Evolutionary conservation across 345 rosid species (phyloP), one percentile per base, ranked within the genome.

Genomic region (Heritiera littoralis): DNA sequence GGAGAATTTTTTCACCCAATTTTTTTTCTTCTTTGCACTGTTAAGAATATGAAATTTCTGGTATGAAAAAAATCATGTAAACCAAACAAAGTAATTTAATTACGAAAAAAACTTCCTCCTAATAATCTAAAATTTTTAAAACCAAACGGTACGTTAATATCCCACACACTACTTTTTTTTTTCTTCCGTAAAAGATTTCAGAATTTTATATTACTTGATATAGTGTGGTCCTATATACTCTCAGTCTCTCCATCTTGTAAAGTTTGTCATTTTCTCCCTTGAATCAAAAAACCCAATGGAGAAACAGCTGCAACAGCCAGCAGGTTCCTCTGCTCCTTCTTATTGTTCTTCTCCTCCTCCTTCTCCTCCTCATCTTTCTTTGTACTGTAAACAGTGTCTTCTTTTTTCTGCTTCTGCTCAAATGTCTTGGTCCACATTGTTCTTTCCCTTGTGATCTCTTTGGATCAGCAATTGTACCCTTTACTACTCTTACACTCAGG

Each of bases 201-300:
- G 51, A 48, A 11, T 46, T 1, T 48, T 35, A 35, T 48, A 48
- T 12, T 43, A 13, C 9, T 60, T 30, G 14, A 23, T 72, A 38
- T 41, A 61, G 20, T 30, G 77, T 72, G 77, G 78, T 79, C 79
- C 83, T 23, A 45, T 35, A 2, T 1, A 35, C 38, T 35, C 38
- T 61, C 66, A 48, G 9, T 40, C 72, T 68, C 6, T 40, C 38
- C 38, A 2, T 40, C 82, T 52, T 52, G 11, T 72, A 81, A 79
- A 80, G 55, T 81, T 82, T 86, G 92, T 89, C 88, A 35, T 82
- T 85, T 87, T 84, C 87, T 74, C 74, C 74, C 46, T 69, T 66
- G 64, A 81, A 28, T 54, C 54, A 66, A 74, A 76, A 81, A 81
- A 74, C 40, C 82, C 82, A 75, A 89, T 86, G 90, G 86, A 78